Evolutionary conservation across 805 yeast species (phyloP).

Genomic region (Wickerhamomyces canadensis): DNA sequence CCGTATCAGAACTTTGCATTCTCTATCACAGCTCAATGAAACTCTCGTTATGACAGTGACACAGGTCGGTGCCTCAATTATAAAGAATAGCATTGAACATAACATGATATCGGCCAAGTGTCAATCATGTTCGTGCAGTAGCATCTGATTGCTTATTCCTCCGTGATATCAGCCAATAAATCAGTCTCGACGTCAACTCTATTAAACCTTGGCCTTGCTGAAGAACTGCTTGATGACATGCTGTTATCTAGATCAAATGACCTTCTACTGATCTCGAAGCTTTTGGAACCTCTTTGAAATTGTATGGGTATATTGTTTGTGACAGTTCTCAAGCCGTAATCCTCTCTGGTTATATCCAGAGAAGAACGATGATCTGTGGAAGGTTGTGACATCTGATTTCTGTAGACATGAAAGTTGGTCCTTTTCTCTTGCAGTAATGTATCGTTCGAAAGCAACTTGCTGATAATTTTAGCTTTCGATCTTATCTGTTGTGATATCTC

Average conservation of each 20-base stretch:
- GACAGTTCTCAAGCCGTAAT: background rate
- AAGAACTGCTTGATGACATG: background rate
- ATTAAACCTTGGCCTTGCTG: conserved; percentile 5
- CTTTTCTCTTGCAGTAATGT: conserved; percentile 34
- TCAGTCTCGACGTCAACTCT: conserved; percentile 5
- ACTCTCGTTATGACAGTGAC: too few relatives aligned
- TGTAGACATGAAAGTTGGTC: conserved; percentile 32
- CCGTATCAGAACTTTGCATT: too few relatives aligned
- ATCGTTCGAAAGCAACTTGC: conserved; percentile 27
- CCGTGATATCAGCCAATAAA: conserved; percentile 17
- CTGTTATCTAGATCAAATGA: background rate
- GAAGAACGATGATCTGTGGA: conserved; percentile 27
- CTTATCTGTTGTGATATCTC: conserved; percentile 31
- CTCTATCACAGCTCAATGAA: too few relatives aligned
- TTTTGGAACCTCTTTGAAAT: conserved; percentile 18
- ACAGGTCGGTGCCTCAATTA: too few relatives aligned
- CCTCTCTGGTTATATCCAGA: conserved; percentile 15
- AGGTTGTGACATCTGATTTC: conserved; percentile 39
- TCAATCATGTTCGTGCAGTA: background rate
- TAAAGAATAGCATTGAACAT: too few relatives aligned
- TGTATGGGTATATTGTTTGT: conserved; percentile 5
- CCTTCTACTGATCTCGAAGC: conserved; percentile 26
- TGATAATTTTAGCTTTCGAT: conserved; percentile 31
- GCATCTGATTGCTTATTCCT: conserved; percentile 9
- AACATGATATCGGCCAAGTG: too few relatives aligned